Evolutionary conservation across 1,139 yeast species (phyloP).

Genomic region (Pichia sp.): DNA sequence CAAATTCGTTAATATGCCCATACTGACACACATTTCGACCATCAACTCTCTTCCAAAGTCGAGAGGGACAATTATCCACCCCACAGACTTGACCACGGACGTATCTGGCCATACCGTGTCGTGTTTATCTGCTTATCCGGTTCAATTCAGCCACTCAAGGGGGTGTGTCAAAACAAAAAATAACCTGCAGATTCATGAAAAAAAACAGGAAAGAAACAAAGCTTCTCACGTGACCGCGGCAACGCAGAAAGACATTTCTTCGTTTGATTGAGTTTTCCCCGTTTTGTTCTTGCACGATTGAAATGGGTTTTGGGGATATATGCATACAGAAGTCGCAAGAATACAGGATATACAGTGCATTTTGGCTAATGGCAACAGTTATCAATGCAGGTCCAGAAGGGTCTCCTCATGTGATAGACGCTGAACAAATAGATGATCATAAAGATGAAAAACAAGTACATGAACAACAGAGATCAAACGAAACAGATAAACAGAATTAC

Average conservation of each 20-base stretch:
- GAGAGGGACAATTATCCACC: slow-evolving; percentile 78
- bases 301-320: no score
- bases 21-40: slow-evolving; percentile 81
- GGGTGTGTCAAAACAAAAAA: no score
- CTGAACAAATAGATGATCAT: background rate
- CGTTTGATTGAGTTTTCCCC: no score
- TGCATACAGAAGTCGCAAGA: no score
- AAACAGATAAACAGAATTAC: background rate
- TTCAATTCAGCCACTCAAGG: background rate
- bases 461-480: background rate
- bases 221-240: no score
- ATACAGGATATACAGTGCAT: no score
- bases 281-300: no score
- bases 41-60: slow-evolving; percentile 62
- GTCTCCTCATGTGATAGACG: no score
- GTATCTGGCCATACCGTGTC: slow-evolving; percentile 19
- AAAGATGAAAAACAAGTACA: background rate
- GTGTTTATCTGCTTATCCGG: background rate
- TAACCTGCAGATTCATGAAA: background rate
- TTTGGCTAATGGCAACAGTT: no score
- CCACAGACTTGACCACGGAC: slow-evolving; percentile 81
- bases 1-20: slow-evolving; percentile 85
- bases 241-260: no score
- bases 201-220: no score
- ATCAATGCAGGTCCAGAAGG: no score